Conservation (phyloP, 352 stramenopile genomes). For the Globisporangium ultimum region DNA sequence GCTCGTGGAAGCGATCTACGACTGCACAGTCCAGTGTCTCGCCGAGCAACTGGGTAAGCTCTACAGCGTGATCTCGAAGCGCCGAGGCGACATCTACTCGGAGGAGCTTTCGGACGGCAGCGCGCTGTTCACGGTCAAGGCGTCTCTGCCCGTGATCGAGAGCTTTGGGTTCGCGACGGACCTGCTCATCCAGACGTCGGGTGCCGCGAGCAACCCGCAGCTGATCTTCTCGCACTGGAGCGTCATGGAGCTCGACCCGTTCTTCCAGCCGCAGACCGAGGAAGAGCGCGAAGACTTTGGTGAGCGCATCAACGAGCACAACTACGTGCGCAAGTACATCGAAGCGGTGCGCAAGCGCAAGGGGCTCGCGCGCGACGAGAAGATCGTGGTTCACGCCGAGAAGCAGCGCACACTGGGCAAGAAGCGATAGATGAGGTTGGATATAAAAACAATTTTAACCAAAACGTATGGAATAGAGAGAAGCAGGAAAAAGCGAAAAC, state of each 20-base stretch:
- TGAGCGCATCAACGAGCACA: conserved; percentile 90
- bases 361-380: conserved; percentile 91
- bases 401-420: conserved; percentile 93
- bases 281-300: conserved; percentile 96
- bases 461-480: too few species aligned
- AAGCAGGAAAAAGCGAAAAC: too few species aligned
- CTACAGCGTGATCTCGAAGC: conserved; percentile 93
- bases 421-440: conserved; percentile 79
- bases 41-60: conserved; percentile 92
- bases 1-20: conserved; percentile 90
- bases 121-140: conserved; percentile 93
- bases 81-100: conserved; percentile 86
- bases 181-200: conserved; percentile 92
- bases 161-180: conserved; percentile 93
- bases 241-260: conserved; percentile 93
- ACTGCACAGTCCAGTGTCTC: conserved; percentile 84
- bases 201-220: conserved; percentile 94
- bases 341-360: conserved; percentile 93
- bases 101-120: conserved; percentile 91
- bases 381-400: conserved; percentile 95
- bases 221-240: conserved; percentile 95
- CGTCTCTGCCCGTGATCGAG: conserved; percentile 93
- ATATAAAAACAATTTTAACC: too few species aligned
- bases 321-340: conserved; percentile 93
- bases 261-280: conserved; percentile 94